These are phyloP conservation scores for Tylopilus sp. DNA, from an alignment of 768 basidiomycete genomes.

Conservation along the genomic window DNA sequence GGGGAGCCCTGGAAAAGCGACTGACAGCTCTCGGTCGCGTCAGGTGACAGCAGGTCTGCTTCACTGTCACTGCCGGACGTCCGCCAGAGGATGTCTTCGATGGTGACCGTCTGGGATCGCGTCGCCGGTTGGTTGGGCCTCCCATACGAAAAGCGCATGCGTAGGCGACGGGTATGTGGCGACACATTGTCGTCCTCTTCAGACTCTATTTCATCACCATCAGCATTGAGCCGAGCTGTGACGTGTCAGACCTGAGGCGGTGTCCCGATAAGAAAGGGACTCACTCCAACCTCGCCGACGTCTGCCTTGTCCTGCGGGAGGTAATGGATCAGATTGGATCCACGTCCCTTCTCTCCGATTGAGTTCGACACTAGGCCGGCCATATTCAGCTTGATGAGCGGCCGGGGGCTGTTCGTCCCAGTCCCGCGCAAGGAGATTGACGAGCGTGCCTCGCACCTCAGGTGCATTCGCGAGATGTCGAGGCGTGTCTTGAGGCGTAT, in stretches of 20 bases:
- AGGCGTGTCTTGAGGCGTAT: slow-evolving; percentile 13
- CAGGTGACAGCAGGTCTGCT: slow-evolving; percentile 16
- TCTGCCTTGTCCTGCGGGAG: slow-evolving; percentile 20
- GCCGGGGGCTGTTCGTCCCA: slow-evolving; percentile 16
- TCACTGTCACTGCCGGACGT: slow-evolving; percentile 24
- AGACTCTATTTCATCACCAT: slow-evolving; percentile 62
- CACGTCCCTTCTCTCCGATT: slow-evolving; percentile 10
- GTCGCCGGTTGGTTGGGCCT: slow-evolving; percentile 27
- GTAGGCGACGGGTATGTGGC: slow-evolving; percentile 50
- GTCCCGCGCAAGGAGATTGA: slow-evolving; percentile 23
- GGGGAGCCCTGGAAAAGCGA: slow-evolving; percentile 13
- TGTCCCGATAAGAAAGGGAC: slow-evolving; percentile 2
- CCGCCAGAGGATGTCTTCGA: slow-evolving; percentile 23
- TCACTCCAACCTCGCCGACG: slow-evolving; percentile 34
- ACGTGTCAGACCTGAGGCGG: slow-evolving; percentile 7
- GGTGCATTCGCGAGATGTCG: slow-evolving; percentile 21
- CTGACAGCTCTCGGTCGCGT: slow-evolving; percentile 17
- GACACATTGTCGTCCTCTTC: slow-evolving; percentile 53
- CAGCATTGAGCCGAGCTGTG: slow-evolving; percentile 39
- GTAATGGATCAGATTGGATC: slow-evolving; percentile 5
- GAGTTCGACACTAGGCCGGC: slow-evolving; percentile 1
- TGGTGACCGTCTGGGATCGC: slow-evolving; percentile 28
- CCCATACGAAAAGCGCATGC: slow-evolving; percentile 33
- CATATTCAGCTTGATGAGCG: slow-evolving; percentile 8
- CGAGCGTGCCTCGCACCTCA: slow-evolving; percentile 24